Evolutionary conservation across 2,329 filamentous ascomycete genomes (phyloP), one percentile per base, ranked within the genome.

Genomic region (Penicillium sp.): DNA sequence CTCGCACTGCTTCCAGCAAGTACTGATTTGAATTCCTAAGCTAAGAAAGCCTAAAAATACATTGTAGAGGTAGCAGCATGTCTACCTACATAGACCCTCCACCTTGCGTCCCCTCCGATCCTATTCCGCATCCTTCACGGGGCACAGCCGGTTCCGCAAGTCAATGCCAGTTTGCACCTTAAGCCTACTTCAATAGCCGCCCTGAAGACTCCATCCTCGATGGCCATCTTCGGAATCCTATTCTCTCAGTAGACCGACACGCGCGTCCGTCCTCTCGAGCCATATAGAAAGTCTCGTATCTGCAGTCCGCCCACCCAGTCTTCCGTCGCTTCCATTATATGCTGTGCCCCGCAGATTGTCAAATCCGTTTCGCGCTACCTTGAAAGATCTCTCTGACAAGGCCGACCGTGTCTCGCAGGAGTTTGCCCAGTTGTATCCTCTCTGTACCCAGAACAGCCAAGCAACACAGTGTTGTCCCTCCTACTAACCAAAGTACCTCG

Each of bases 201-300:
- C 44, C 33, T 36, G 18, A 46, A 46, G 44, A 46, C 44, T 46
- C 44, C 44, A 46, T 46, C 44, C 44, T 46, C 44, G 44, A 46
- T 46, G 25, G 44, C 20, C 44, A 46, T 46, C 44, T 46, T 46
- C 44, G 24, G 33, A 36, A 27, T 46, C 40, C 25, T 43, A 43
- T 43, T 43, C 40, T 43, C 40, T 43, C 40, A 43, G 40, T 43
- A 43, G 40, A 43, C 40, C 24, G 40, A 43, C 40, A 43, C 40
- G 40, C 40, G 40, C 40, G 40, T 43, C 40, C 40, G 25, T 43
- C 40, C 40, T 43, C 40, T 43, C 40, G 40, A 43, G 40, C 40
- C 40, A 31, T 43, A 43, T 43, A 43, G 40, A 43, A 43, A 43
- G 40, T 41, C 5, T 41, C 38, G 38, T 41, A 41, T 8, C 38